Percentiles rank a stretch among this genome's conserved stretches.
These are phyloP conservation scores for Capsicum chinense DNA, from an alignment of 257 asterid species.

Conservation along the genomic window DNA sequence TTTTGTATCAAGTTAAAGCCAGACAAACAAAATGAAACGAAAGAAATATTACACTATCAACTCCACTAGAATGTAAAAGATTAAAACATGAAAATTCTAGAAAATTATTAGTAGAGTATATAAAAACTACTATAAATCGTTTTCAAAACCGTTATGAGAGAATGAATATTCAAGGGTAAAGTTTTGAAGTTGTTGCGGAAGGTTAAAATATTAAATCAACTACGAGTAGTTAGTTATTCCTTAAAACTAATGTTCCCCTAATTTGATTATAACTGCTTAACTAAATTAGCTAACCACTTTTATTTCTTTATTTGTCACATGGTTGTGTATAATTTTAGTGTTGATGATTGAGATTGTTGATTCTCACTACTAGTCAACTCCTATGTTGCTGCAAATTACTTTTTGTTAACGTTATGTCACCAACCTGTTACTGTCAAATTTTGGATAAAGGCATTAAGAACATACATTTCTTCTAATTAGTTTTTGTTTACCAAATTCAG, in stretches of 20 bases:
- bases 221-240: constrained; percentile 9
- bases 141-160: constrained; percentile 9
- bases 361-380: not conserved
- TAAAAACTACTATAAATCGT: not conserved
- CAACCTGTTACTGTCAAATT: constrained; percentile 7
- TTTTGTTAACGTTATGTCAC: constrained; percentile 3
- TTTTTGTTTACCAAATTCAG: not conserved
- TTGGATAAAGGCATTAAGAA: not conserved
- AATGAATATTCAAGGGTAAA: not conserved
- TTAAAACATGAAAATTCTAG: not conserved
- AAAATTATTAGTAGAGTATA: not conserved
- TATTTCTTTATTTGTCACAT: not conserved
- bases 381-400: constrained; percentile 25
- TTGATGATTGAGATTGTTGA: not conserved
- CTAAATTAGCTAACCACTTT: constrained; percentile 20
- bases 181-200: constrained; percentile 4
- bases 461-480: constrained; percentile 11
- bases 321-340: not conserved
- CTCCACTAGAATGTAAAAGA: not conserved
- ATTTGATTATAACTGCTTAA: constrained; percentile 26
- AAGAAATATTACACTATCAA: not conserved
- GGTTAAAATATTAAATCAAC: not conserved
- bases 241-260: constrained; percentile 25
- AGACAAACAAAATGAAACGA: too few relatives aligned
- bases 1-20: too few relatives aligned